Evolutionary conservation across 169 alveolate species (phyloP), one percentile per base, ranked within the genome.

Genomic region (Eimeria zaria): DNA sequence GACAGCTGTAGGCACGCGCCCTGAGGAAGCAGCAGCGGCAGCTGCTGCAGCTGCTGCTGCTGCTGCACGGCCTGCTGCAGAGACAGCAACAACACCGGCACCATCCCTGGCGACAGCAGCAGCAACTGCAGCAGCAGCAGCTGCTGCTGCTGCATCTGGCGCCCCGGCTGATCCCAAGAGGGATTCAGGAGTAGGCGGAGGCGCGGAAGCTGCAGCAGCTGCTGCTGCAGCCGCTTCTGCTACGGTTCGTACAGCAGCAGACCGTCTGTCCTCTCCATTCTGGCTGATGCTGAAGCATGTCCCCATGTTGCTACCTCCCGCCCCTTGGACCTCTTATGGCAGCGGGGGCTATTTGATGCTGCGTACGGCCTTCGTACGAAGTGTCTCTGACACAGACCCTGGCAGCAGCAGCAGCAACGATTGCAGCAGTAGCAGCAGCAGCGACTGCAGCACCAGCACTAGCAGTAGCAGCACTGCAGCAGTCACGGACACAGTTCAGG

Each of bases 301-400:
- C 62, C 96, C 96, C 44, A 91, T 91, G 96, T n/a, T 91, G 55
- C 67, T 76, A 22, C 90, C 96, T 6, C 96, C 96, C n/a, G 69
- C 84, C 80, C 96, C 96, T 5, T 91, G 96, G 96, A 53, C 67
- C 7, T 51, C 74, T 64, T 91, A 58, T 60, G 60, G 81, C 48
- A 55, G 69, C 46, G 96, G 96, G 53, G 96, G 88, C 62, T 91
- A 91, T 69, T 69, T 91, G 83, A 91, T 91, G 96, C 87, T 91
- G 96, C 96, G 96, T 39, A 73, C 83, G 22, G 69, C 96, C 20
- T 91, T 91, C 81, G 90, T 91, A 71, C 89, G 96, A 2, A 83
- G 89, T 27, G 91, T 91, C 33, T 71, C 95, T 46, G 80, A 89
- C 76, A 84, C 78, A 30, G 91, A 84, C 78, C 76, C 78, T 20